Evolutionary conservation across 2,329 filamentous ascomycete species (phyloP), one percentile per base, ranked within the genome.

Genomic region (Paraphaeosphaeria sporulosa): DNA sequence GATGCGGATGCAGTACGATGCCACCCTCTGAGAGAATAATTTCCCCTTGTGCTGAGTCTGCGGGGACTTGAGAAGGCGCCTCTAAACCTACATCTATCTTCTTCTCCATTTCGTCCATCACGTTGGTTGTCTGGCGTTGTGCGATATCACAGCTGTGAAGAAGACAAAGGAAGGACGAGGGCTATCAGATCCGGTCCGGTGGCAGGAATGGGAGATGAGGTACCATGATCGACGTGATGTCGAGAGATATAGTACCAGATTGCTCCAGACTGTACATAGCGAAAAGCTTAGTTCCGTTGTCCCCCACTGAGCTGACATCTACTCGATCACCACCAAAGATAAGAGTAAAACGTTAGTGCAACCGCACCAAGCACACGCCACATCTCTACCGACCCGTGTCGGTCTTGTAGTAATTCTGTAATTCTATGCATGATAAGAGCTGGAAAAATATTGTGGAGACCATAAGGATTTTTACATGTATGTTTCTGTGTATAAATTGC

Each of bases 1-100:
- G n/a, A 38, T 55, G 52, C 25, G 52, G 52, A 21, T 55, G 51
- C 10, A 32, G 40, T 12, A 47, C n/a, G n/a, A 36, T 55, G 12
- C 42, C 42, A 19, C 23, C 15, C 36, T 38, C 27, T 1, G 42
- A 55, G 8, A 38, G 3, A 10, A 38, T 32, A 13, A 55, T n/a
- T 23, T 55, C 42, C 4, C 42, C 42, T 9, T 46, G 40, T 3
- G 27, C 13, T 15, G 52, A 21, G 21, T 46, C 42, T 23, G 42
- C 3, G 9, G 36, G 17, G 5, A 12, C 6, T n/a, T 55, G 27
- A 15, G 42, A 6, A 1, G 27, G 19, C 15, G 27, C 15, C 38
- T 12, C 13, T 17, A n/a, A 12, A 3, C 19, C 30, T 1, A 13
- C 6, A 17, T 46, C 40, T 38, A 47, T 55, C 13, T 55, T 25